Evolutionary conservation across 768 basidiomycete genomes (phyloP).

Genomic region (Hericium coralloides): DNA sequence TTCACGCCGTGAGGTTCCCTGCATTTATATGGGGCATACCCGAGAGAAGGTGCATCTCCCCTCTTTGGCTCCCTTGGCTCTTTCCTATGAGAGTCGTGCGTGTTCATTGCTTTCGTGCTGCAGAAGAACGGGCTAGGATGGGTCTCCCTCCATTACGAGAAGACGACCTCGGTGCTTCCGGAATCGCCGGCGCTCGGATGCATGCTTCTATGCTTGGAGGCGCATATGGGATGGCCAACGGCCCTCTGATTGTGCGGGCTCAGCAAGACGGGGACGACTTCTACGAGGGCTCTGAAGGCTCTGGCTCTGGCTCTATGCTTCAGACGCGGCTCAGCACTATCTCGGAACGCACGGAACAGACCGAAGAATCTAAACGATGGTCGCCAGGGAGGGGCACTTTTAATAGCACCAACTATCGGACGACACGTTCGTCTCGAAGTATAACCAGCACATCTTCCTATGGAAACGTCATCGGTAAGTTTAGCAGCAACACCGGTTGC

Average conservation of each 20-base stretch:
- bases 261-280: conserved; percentile 39
- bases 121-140: conserved; percentile 13
- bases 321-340: conserved; percentile 13
- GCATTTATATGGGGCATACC: conserved; percentile 9
- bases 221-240: conserved; percentile 32
- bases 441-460: conserved; percentile 45
- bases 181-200: conserved; percentile 8
- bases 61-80: conserved; percentile 3
- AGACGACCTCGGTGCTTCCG: conserved; percentile 7
- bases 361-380: conserved; percentile 5
- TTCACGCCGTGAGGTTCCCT: conserved; percentile 17
- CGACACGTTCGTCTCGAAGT: not conserved
- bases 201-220: conserved; percentile 11
- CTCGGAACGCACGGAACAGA: conserved; percentile 13
- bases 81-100: conserved; percentile 14
- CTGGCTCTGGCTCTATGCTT: not conserved
- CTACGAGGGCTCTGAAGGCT: conserved; percentile 5
- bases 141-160: conserved; percentile 16
- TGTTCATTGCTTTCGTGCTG: conserved; percentile 14
- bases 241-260: conserved; percentile 53
- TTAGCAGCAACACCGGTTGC: not conserved
- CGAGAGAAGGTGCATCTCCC: conserved; percentile 17
- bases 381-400: conserved; percentile 1
- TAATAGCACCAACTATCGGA: not conserved
- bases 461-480: conserved; percentile 51